Base-by-base conservation (phyloP, 352 stramenopile genomes). In the Phytophthora constricta region DNA sequence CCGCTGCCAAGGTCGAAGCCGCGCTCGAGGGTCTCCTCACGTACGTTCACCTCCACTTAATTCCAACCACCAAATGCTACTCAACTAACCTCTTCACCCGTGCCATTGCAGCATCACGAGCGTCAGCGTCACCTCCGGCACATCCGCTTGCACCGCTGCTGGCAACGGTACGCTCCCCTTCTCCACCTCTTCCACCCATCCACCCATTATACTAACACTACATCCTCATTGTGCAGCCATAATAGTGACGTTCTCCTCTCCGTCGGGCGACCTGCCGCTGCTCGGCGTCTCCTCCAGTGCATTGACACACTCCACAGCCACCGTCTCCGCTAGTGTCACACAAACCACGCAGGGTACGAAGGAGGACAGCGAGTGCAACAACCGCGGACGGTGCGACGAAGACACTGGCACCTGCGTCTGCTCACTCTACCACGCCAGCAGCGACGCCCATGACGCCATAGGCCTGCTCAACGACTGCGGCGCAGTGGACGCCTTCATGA, bases 311-410 rank as follows among this genome's bases (percentile, higher is more conserved):
- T 79, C 68, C 1, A 68, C 59, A 11, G 62, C 68, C 2, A 52
- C 62, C 17, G 83, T 91, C 2, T 19, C 43, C 4, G 70, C 76
- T 0, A 64, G 56, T 16, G 62, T 82, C n/a, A 33, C 49, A 28
- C 50, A 83, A 23, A 68, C 57, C 7, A 74, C 51, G 0, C 51
- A 59, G 25, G 84, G 79, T 9, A 93, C 79, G 4, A 94, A 84
- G 55, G 89, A 92, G 53, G 78, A 93, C 50, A 65, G 42, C 11
- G 70, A 90, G 39, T 96, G 89, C 80, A 89, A 92, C 59, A 90
- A 89, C 39, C 83, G 83, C n/a, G 85, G 85, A 0, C 77, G 80
- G 47, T 93, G 85, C 22, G 85, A 91, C 47, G 79, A 88, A 50
- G 73, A 82, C 53, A 82, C 79, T 39, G 88, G 88, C 5, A 70